phyloP scores from a whole-genome alignment of 192 early-diverging fungal species.

The Allomyces macrogynus region DNA sequence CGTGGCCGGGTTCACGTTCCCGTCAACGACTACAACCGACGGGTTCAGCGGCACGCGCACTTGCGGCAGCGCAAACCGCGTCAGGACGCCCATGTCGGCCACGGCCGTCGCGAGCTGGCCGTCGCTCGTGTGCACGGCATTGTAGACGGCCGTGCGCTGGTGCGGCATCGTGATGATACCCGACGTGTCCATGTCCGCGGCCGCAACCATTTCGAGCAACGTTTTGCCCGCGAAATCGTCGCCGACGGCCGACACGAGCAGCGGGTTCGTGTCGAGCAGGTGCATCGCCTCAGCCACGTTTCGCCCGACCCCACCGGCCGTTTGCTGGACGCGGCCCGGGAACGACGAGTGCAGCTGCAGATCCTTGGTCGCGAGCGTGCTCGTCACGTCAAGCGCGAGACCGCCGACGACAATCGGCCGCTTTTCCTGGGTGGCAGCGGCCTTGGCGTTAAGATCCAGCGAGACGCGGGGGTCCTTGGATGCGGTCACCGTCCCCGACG shows the following conservation, averaged over 20 bases:
- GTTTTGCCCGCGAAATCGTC: slow-evolving; percentile 40
- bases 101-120: slow-evolving; percentile 64
- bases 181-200: slow-evolving; percentile 31
- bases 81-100: slow-evolving; percentile 82
- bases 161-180: slow-evolving; percentile 3
- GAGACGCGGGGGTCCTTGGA: slow-evolving; percentile 2
- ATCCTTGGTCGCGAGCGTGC: slow-evolving; percentile 16
- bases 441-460: slow-evolving; percentile 1
- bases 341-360: slow-evolving; percentile 34
- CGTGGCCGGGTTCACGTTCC: slow-evolving; percentile 32
- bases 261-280: slow-evolving; percentile 34
- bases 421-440: background rate
- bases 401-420: slow-evolving; percentile 72
- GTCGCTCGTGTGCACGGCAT: slow-evolving; percentile 41
- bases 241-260: slow-evolving; percentile 50
- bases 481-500: slow-evolving; percentile 7
- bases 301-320: slow-evolving; percentile 74
- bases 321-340: slow-evolving; percentile 41
- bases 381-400: slow-evolving; percentile 61
- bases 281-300: slow-evolving; percentile 73
- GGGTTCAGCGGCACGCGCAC: slow-evolving; percentile 11
- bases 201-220: slow-evolving; percentile 27
- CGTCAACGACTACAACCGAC: slow-evolving; percentile 47
- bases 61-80: slow-evolving; percentile 12
- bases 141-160: slow-evolving; percentile 56